Evolutionary conservation across 2,329 filamentous ascomycete species (phyloP), one percentile per base, ranked within the genome.

Genomic region (Orbilia brochopaga): DNA sequence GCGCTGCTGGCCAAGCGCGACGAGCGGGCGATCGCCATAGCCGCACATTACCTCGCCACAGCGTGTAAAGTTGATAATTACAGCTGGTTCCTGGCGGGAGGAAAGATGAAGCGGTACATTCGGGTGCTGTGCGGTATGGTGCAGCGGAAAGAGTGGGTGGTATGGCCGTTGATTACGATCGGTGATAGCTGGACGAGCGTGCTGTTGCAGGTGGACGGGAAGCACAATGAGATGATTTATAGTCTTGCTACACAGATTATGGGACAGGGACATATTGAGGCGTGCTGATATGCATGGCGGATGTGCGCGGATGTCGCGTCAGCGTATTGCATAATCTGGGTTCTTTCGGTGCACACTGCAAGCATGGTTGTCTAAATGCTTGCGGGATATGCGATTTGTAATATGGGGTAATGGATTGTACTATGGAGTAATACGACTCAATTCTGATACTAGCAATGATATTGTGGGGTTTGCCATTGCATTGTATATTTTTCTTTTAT

Each of bases 91-190:
- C 27, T 72, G 13, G 67, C 67, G 7, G 67, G 67, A 1, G 67
- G 67, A 2, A 72, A 72, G 35, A 65, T 72, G 67, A 72, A 72
- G 55, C 50, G 67, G 35, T 72, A 72, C 21, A 63, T 72, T 8
- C 50, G 67, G 7, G 67, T 72, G 42, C n/a, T 72, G 21, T 72
- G 67, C 32, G 55, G 67, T 13, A 72, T 72, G 67, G 67, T 72
- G 4, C 55, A 32, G 48, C 21, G 60, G 42, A 72, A 72, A 42
- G 67, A 72, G 23, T 72, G 67, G 67, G 67, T 72, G 1, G 67
- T 72, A 5, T 72, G 67, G 67, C 67, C 67, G 44, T 51, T 72
- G 60, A 72, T 72, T 57, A 72, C 67, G 13, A 72, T 72, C n/a
- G 67, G 67, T 17, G 67, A 72, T 48, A 72, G 60, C 35, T 72